Conservation (phyloP, 2,329 filamentous ascomycete genomes). For the Botryotinia calthae region DNA sequence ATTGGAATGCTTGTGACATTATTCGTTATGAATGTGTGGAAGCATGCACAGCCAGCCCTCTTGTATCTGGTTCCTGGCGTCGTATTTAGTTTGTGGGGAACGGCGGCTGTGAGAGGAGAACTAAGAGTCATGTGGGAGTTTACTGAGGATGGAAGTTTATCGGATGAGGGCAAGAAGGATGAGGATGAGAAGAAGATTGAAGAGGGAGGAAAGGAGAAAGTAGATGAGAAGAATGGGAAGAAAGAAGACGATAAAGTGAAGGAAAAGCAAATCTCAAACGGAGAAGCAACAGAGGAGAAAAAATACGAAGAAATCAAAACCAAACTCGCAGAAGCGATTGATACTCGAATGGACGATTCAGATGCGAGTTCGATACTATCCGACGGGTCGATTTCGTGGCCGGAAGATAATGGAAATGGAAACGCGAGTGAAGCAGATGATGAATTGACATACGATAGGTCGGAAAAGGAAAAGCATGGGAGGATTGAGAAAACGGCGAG, state of each 20-base stretch:
- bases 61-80: slow-evolving; percentile 91
- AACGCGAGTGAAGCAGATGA: slow-evolving; percentile 2
- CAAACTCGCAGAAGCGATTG: slow-evolving; percentile 5
- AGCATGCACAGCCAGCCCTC: slow-evolving; percentile 84
- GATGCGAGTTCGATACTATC: slow-evolving; percentile 1
- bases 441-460: background rate
- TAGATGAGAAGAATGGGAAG: slow-evolving; percentile 23
- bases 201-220: background rate
- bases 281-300: slow-evolving; percentile 10
- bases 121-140: slow-evolving; percentile 71
- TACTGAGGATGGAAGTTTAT: slow-evolving; percentile 66
- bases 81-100: slow-evolving; percentile 70
- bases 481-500: background rate
- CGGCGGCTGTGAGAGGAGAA: slow-evolving; percentile 69
- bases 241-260: slow-evolving; percentile 24
- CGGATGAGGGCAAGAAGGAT: slow-evolving; percentile 35
- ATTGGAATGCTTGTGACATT: slow-evolving; percentile 76
- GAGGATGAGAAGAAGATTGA: slow-evolving; percentile 11
- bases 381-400: slow-evolving; percentile 9
- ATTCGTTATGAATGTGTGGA: slow-evolving; percentile 70
- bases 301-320: slow-evolving; percentile 19
- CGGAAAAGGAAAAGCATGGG: background rate
- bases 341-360: background rate
- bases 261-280: background rate
- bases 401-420: background rate